Conservation (phyloP, 768 basidiomycete species). For the Leccinum imitatum region DNA sequence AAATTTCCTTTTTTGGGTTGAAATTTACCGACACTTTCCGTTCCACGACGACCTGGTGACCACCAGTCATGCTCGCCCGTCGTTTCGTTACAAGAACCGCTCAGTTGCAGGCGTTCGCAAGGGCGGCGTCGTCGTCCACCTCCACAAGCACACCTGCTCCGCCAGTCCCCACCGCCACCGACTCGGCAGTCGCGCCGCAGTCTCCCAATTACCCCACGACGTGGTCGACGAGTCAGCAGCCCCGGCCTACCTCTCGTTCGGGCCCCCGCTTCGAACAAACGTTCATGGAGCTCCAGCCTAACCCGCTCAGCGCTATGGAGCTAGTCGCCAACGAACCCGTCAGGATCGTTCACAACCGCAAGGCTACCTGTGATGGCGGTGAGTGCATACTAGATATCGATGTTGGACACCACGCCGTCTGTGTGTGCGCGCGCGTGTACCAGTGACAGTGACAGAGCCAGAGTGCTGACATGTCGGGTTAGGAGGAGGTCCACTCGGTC, state of each 20-base stretch:
- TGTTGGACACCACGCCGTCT: background rate
- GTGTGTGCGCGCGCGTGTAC: background rate
- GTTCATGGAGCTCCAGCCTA: conserved; percentile 81
- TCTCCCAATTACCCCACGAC: conserved; percentile 79
- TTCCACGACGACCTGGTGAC: background rate
- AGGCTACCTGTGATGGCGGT: conserved; percentile 96
- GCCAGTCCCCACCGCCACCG: conserved; percentile 12
- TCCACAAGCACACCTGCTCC: conserved; percentile 12
- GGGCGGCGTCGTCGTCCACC: conserved; percentile 29
- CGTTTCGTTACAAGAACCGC: conserved; percentile 22
- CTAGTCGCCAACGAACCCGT: conserved; percentile 86
- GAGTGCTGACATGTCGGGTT: conserved; percentile 17
- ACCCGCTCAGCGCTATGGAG: conserved; percentile 88
- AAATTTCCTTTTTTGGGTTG: conserved; percentile 19
- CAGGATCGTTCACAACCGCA: conserved; percentile 75
- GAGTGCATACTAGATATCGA: conserved; percentile 32
- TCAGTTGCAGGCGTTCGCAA: conserved; percentile 16
- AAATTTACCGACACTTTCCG: background rate
- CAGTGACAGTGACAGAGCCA: background rate
- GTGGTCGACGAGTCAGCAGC: conserved; percentile 84
- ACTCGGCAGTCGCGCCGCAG: conserved; percentile 51
- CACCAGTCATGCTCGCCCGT: conserved; percentile 29
- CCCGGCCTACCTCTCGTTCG: conserved; percentile 57
- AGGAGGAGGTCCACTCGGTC: conserved; percentile 95
- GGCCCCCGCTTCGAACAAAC: conserved; percentile 94